Conservation (phyloP, 208 protist genomes). For the Crithidia bombi region DNA sequence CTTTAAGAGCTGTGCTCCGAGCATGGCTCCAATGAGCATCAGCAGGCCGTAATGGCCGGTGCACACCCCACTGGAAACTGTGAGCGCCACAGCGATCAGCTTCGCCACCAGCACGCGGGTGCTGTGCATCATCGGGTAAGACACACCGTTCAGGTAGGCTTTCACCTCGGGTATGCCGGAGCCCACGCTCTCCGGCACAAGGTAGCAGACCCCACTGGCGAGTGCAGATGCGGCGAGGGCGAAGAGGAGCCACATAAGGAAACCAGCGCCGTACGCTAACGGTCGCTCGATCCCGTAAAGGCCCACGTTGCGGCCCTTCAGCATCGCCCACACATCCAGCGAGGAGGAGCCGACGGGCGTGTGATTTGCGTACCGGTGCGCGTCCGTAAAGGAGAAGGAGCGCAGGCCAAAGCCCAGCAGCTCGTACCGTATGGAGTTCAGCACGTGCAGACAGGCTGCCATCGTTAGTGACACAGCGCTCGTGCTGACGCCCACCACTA, state of each 20-base stretch:
- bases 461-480: slow-evolving; percentile 42
- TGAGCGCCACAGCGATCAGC: slow-evolving; percentile 36
- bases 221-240: slow-evolving; percentile 36
- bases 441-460: slow-evolving; percentile 44
- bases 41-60: slow-evolving; percentile 54
- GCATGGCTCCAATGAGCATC: slow-evolving; percentile 56
- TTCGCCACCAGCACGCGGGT: slow-evolving; percentile 48
- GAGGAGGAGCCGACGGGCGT: neutral
- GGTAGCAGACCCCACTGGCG: slow-evolving; percentile 40
- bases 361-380: slow-evolving; percentile 23
- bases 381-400: slow-evolving; percentile 37
- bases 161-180: slow-evolving; percentile 52
- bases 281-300: slow-evolving; percentile 31
- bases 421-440: slow-evolving; percentile 55
- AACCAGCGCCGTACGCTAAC: slow-evolving; percentile 36
- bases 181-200: slow-evolving; percentile 49
- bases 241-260: slow-evolving; percentile 39
- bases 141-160: slow-evolving; percentile 63
- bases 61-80: slow-evolving; percentile 55
- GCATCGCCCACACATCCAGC: slow-evolving; percentile 37
- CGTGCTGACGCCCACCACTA: slow-evolving; percentile 45
- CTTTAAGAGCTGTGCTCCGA: slow-evolving; percentile 46
- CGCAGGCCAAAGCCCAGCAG: slow-evolving; percentile 51
- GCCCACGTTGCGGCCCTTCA: slow-evolving; percentile 32
- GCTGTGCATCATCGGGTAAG: slow-evolving; percentile 47